Evolutionary conservation across 2,329 filamentous ascomycete genomes (phyloP).

Genomic region (Tolypocladium amazonense): DNA sequence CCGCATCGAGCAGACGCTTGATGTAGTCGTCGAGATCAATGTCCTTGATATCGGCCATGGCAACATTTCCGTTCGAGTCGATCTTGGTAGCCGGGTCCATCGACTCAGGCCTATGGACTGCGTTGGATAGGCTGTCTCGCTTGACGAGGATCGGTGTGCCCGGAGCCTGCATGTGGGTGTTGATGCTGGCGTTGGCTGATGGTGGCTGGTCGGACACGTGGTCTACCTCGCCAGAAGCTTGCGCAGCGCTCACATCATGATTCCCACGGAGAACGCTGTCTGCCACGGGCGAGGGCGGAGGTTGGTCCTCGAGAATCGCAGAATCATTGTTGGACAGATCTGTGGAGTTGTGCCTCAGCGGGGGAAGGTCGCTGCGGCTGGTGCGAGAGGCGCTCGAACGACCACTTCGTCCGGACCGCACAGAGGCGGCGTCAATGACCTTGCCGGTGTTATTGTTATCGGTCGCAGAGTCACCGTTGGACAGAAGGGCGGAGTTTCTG

Average conservation of each 20-base stretch:
- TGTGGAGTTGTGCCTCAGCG: slow-evolving; percentile 28
- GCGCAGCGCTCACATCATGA: slow-evolving; percentile 69
- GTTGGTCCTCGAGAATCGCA: slow-evolving; percentile 38
- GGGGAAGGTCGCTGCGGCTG: slow-evolving; percentile 33
- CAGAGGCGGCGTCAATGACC: slow-evolving; percentile 58
- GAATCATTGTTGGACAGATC: slow-evolving; percentile 30
- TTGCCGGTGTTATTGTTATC: slow-evolving; percentile 43
- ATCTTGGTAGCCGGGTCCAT: slow-evolving; percentile 27
- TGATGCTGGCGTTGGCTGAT: slow-evolving; percentile 48
- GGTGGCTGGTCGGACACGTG: slow-evolving; percentile 88
- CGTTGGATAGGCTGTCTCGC: slow-evolving; percentile 60
- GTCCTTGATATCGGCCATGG: slow-evolving; percentile 83
- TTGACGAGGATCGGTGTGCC: slow-evolving; percentile 86
- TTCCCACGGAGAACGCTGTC: slow-evolving; percentile 63
- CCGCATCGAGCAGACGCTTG: slow-evolving; percentile 83
- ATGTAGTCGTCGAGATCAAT: slow-evolving; percentile 97
- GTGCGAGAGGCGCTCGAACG: slow-evolving; percentile 35
- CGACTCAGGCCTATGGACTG: slow-evolving; percentile 39
- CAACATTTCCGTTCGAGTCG: slow-evolving; percentile 48
- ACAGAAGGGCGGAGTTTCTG: slow-evolving; percentile 58
- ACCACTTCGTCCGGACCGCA: slow-evolving; percentile 57
- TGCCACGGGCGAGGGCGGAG: slow-evolving; percentile 81
- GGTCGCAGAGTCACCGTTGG: slow-evolving; percentile 42
- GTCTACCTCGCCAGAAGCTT: slow-evolving; percentile 83
- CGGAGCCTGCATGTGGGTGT: slow-evolving; percentile 53